A percentile compares a stretch with the other conserved stretches of the same genome.
phyloP scores from a whole-genome alignment of 2,329 filamentous ascomycete species.

The Myriosclerotinia curreyana region DNA sequence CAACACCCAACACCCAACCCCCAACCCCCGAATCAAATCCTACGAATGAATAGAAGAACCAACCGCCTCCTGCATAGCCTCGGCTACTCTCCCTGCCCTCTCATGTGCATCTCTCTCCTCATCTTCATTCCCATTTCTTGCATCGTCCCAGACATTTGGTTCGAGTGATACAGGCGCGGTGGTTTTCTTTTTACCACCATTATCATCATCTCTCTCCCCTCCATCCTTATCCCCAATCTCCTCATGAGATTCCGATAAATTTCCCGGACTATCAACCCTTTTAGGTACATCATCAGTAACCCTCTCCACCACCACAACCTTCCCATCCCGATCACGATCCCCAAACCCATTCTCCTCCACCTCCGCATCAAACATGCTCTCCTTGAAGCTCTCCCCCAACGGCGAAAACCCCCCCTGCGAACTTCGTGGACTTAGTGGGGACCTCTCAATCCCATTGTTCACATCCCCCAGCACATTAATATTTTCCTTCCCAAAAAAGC shows the following conservation, averaged over 20 bases:
- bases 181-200: background rate
- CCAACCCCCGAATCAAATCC: background rate
- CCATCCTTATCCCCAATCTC: too few relatives aligned
- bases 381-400: constrained; percentile 33
- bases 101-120: constrained; percentile 6
- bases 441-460: constrained; percentile 35
- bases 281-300: background rate
- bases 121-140: background rate
- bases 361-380: constrained; percentile 40
- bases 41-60: constrained; percentile 19
- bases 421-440: constrained; percentile 38
- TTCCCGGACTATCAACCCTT: background rate
- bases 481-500: constrained; percentile 29
- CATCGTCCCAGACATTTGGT: constrained; percentile 6
- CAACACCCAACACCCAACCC: too few relatives aligned
- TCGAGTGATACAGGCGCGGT: background rate
- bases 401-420: constrained; percentile 1
- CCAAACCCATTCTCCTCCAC: background rate
- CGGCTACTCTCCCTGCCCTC: constrained; percentile 16
- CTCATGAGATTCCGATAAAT: background rate
- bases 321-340: background rate
- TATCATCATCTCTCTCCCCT: background rate
- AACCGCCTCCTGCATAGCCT: constrained; percentile 18
- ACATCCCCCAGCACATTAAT: constrained; percentile 11
- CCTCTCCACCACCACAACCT: constrained; percentile 1